Percentiles rank a stretch among this genome's conserved stretches.
phyloP scores from a whole-genome alignment of 441 rosid genomes.

The Lepidium campestre region DNA sequence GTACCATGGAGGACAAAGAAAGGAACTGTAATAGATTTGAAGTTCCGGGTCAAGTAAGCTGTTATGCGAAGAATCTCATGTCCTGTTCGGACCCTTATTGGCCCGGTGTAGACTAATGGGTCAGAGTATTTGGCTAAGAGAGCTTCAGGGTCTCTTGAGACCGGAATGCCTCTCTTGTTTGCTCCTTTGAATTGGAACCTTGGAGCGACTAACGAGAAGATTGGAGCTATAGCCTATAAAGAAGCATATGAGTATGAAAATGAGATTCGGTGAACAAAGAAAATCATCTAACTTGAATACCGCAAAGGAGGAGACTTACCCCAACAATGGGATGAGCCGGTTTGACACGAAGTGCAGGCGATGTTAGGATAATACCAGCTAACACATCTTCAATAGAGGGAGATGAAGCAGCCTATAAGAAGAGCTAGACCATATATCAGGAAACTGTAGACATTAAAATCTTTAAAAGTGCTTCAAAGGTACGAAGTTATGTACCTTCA shows the following conservation, averaged over 20 bases:
- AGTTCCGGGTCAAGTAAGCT: constrained; percentile 60
- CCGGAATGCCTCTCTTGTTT: constrained; percentile 97
- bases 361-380: constrained; percentile 79
- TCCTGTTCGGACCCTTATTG: constrained; percentile 91
- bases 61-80: constrained; percentile 80
- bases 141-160: constrained; percentile 89
- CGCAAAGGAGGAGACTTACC: constrained; percentile 33
- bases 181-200: constrained; percentile 94
- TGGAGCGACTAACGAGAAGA: constrained; percentile 78
- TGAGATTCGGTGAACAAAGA: no score
- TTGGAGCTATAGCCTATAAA: constrained; percentile 80
- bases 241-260: not conserved
- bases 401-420: constrained; percentile 58
- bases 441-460: not conserved
- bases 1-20: constrained; percentile 96
- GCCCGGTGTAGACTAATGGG: constrained; percentile 95
- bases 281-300: not conserved
- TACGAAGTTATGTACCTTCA: constrained; percentile 44
- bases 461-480: not conserved
- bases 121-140: constrained; percentile 79
- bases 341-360: constrained; percentile 91
- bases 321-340: constrained; percentile 95
- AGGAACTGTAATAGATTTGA: constrained; percentile 63
- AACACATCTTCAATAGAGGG: constrained; percentile 53
- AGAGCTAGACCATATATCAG: not conserved